Evolutionary conservation across 2,329 filamentous ascomycete genomes (phyloP).

Genomic region (Diplocarpon mali): DNA sequence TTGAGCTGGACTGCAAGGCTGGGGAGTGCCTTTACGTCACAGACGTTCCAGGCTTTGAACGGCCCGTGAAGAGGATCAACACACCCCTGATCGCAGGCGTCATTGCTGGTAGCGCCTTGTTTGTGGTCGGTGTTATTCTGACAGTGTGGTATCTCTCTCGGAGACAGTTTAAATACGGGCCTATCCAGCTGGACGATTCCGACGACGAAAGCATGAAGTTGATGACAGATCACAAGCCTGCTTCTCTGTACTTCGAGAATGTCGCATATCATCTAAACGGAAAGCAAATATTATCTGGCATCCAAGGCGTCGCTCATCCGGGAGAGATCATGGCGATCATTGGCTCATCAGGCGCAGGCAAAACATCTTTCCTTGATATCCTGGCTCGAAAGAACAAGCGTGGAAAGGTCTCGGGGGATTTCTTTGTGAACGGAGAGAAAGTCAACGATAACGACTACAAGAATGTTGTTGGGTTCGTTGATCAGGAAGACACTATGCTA

Average conservation of each 20-base stretch:
- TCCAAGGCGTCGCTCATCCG: conserved; percentile 80
- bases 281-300: conserved; percentile 69
- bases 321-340: conserved; percentile 97
- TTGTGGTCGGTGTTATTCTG: conserved; percentile 78
- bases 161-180: conserved; percentile 56
- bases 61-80: conserved; percentile 89
- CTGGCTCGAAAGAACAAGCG: conserved; percentile 95
- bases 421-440: conserved; percentile 89
- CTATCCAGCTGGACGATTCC: conserved; percentile 77
- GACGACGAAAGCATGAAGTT: conserved; percentile 80
- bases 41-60: conserved; percentile 81
- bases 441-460: conserved; percentile 77
- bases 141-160: conserved; percentile 80
- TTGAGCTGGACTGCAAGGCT: conserved; percentile 67
- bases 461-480: conserved; percentile 89
- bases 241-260: conserved; percentile 77
- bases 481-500: conserved; percentile 96
- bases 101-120: conserved; percentile 76
- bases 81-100: conserved; percentile 91
- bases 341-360: conserved; percentile 94
- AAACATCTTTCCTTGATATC: conserved; percentile 95
- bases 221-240: conserved; percentile 84
- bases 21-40: conserved; percentile 92
- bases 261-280: conserved; percentile 81
- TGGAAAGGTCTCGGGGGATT: conserved; percentile 65